These are phyloP conservation scores for Evansstolkia leycettana DNA, from an alignment of 495 filamentous ascomycete genomes.

Conservation along the genomic window DNA sequence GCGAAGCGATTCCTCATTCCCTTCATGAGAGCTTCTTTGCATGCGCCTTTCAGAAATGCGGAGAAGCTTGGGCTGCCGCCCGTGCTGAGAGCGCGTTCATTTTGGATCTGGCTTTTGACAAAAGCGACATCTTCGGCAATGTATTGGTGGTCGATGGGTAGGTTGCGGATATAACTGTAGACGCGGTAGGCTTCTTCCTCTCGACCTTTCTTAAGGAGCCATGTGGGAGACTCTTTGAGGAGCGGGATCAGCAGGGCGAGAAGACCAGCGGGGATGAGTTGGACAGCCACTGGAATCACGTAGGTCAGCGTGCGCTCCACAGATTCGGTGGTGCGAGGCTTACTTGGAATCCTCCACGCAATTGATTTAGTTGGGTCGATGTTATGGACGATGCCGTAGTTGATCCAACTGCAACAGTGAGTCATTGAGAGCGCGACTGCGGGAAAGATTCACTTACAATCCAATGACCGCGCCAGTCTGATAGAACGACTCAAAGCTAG, in stretches of 20 bases:
- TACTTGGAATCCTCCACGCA: no score
- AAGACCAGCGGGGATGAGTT: slow-evolving; percentile 30
- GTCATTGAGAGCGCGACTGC: no score
- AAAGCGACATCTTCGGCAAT: no score
- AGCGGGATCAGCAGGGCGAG: slow-evolving; percentile 26
- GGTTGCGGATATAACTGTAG: slow-evolving; percentile 41
- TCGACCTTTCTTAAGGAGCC: slow-evolving; percentile 39
- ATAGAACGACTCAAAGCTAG: slow-evolving; percentile 50
- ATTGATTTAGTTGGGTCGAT: no score
- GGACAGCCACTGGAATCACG: slow-evolving; percentile 30
- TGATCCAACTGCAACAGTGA: no score
- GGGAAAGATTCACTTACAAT: no score
- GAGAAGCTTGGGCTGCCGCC: no score
- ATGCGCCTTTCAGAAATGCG: no score
- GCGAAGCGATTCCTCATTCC: slow-evolving; percentile 24
- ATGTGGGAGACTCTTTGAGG: slow-evolving; percentile 31
- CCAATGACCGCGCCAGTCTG: slow-evolving; percentile 50
- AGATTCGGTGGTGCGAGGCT: no score
- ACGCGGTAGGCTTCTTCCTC: slow-evolving; percentile 35
- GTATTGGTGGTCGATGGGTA: slow-evolving; percentile 39
- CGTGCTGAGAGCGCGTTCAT: slow-evolving; percentile 18
- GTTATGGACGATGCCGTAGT: slow-evolving; percentile 13
- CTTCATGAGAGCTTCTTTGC: no score
- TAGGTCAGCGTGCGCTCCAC: slow-evolving; percentile 17
- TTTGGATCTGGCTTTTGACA: no score